Evolutionary conservation across 805 yeast genomes (phyloP).

Genomic region (Dipodascus albidus): DNA sequence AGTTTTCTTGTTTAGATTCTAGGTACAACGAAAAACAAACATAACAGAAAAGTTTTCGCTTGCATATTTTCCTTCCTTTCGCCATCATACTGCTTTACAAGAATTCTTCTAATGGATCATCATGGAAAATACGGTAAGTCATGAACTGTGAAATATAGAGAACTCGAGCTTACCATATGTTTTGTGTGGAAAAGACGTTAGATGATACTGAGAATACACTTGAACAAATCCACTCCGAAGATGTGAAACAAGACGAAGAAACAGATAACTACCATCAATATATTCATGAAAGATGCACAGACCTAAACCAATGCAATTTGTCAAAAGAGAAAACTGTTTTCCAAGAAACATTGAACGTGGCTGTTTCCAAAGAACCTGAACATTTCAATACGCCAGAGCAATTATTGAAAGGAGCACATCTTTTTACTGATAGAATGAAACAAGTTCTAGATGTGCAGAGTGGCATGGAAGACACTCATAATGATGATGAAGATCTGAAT

Average conservation of each 20-base stretch:
- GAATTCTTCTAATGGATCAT: neutral
- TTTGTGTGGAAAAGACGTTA: slow-evolving; percentile 6
- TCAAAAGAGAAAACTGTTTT: neutral
- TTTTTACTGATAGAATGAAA: neutral
- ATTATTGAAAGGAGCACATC: neutral
- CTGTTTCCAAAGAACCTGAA: neutral
- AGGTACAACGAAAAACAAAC: too few species aligned
- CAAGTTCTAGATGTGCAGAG: neutral
- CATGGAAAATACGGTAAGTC: neutral
- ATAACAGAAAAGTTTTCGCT: neutral
- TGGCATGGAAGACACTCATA: neutral
- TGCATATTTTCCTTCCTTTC: neutral
- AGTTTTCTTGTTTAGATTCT: too few species aligned
- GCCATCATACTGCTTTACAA: too few species aligned
- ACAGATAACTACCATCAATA: neutral
- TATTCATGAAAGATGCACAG: neutral
- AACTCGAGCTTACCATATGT: neutral
- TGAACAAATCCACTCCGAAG: slow-evolving; percentile 7
- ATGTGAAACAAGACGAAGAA: slow-evolving; percentile 23
- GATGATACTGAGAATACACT: slow-evolving; percentile 1
- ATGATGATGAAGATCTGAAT: too few species aligned
- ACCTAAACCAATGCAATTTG: neutral
- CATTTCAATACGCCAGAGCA: neutral
- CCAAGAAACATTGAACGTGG: too few species aligned
- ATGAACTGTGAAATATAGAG: neutral